A percentile compares a stretch with the other conserved stretches of the same genome.
Evolutionary conservation across 495 filamentous ascomycete genomes (phyloP).

Genomic region (Amphirosellinia nigrospora): DNA sequence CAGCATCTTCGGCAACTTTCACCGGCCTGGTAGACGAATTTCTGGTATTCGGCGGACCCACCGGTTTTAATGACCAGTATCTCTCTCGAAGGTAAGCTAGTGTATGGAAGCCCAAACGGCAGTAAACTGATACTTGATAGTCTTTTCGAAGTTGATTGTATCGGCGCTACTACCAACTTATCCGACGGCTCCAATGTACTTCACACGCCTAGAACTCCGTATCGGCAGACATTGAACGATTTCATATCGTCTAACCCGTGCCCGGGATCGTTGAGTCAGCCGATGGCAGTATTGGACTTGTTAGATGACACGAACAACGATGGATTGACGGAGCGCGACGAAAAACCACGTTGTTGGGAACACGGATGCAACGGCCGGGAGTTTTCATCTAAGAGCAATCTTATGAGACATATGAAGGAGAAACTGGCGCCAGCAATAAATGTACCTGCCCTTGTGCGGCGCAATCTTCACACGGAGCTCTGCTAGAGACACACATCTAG

Average conservation of each 20-base stretch:
- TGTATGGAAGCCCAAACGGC: not conserved
- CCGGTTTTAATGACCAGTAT: slow-evolving; percentile 3
- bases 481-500: slow-evolving; percentile 83
- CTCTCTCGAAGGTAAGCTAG: slow-evolving; percentile 2
- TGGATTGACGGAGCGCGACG: slow-evolving; percentile 21
- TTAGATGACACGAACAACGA: slow-evolving; percentile 11
- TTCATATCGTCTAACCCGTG: slow-evolving; percentile 3
- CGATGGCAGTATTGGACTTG: slow-evolving; percentile 9
- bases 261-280: slow-evolving; percentile 1
- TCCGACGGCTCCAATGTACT: slow-evolving; percentile 3
- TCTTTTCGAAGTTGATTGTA: slow-evolving; percentile 5
- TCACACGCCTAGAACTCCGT: not conserved
- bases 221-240: not conserved
- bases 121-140: slow-evolving; percentile 5
- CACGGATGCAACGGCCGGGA: slow-evolving; percentile 95
- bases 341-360: slow-evolving; percentile 92
- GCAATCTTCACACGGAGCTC: slow-evolving; percentile 92
- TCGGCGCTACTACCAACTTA: not conserved
- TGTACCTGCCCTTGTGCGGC: slow-evolving; percentile 82
- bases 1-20: not conserved
- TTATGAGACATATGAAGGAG: slow-evolving; percentile 87
- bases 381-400: slow-evolving; percentile 94
- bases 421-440: slow-evolving; percentile 84
- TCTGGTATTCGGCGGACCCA: slow-evolving; percentile 8
- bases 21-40: slow-evolving; percentile 14